These are phyloP conservation scores for Plantago major DNA, from an alignment of 257 asterid species.

Conservation along the genomic window DNA sequence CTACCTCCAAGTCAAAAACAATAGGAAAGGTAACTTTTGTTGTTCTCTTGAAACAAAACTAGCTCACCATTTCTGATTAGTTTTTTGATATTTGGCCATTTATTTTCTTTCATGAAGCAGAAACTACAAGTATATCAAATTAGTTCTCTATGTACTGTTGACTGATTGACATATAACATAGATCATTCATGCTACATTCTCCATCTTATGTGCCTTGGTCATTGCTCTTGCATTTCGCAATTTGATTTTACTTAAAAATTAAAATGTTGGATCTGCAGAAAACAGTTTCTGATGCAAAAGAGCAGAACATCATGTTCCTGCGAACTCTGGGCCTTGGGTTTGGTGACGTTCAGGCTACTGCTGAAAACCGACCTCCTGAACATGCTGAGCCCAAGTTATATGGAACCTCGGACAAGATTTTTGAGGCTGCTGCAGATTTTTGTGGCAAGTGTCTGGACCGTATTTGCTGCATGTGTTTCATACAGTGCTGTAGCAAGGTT, in stretches of 20 bases:
- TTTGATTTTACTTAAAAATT: not conserved
- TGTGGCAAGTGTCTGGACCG: constrained; percentile 45
- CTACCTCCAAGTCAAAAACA: constrained; percentile 29
- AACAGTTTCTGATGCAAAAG: constrained; percentile 17
- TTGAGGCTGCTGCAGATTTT: constrained; percentile 45
- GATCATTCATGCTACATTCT: too few species aligned
- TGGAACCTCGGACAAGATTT: constrained; percentile 48
- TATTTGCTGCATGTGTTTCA: constrained; percentile 77
- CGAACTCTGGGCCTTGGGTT: constrained; percentile 53
- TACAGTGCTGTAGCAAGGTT: constrained; percentile 46
- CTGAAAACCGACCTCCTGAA: constrained; percentile 49
- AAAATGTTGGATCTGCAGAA: constrained; percentile 36
- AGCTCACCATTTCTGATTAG: not conserved
- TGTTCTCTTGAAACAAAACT: not conserved
- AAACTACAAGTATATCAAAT: too few species aligned
- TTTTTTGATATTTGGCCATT: not conserved
- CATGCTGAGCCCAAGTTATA: constrained; percentile 62
- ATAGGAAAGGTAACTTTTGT: constrained; percentile 37
- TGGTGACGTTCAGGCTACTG: constrained; percentile 63
- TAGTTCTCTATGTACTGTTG: too few species aligned
- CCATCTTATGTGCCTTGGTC: too few species aligned
- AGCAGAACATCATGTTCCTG: constrained; percentile 33
- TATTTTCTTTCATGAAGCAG: too few species aligned
- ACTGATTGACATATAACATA: too few species aligned
- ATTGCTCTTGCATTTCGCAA: too few species aligned